A percentile compares a stretch with the other conserved stretches of the same genome.
Conservation (phyloP, 164 flowering plant genomes). For the Aristolochia contorta region DNA sequence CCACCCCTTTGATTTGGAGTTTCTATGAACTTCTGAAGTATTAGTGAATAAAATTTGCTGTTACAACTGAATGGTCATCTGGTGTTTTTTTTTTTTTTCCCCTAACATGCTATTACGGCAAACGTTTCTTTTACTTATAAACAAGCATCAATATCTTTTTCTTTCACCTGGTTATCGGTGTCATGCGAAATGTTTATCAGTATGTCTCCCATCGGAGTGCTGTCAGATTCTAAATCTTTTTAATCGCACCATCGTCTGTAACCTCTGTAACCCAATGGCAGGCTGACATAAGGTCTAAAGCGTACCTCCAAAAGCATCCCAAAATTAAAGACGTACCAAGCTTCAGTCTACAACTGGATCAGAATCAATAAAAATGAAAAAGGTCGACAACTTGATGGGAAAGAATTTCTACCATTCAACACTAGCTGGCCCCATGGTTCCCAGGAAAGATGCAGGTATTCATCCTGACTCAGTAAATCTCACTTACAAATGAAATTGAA, state of each 20-base stretch:
- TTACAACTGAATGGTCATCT: too few species aligned
- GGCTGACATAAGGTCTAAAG: conserved; percentile 21
- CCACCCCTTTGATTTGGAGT: not conserved
- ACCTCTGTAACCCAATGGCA: conserved; percentile 6
- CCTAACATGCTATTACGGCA: not conserved
- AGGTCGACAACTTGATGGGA: too few species aligned
- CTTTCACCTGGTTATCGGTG: not conserved
- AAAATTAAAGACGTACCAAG: not conserved
- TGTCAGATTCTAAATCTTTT: not conserved
- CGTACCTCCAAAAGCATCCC: conserved; percentile 9
- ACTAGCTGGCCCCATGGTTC: too few species aligned
- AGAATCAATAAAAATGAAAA: too few species aligned
- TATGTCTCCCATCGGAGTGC: not conserved
- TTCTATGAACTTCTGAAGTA: too few species aligned
- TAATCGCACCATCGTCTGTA: too few species aligned
- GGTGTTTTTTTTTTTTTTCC: too few species aligned
- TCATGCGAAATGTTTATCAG: not conserved
- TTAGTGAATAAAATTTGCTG: not conserved
- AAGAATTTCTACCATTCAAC: too few species aligned
- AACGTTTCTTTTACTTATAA: not conserved
- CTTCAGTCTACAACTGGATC: too few species aligned
- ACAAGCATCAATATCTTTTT: not conserved
- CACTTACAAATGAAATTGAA: too few species aligned
- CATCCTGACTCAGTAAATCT: too few species aligned
- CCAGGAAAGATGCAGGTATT: too few species aligned